A percentile compares a stretch with the other conserved stretches of the same genome.
These are phyloP conservation scores for Plasmodium gallinaceum DNA, from an alignment of 169 alveolate species.

Conservation along the genomic window DNA sequence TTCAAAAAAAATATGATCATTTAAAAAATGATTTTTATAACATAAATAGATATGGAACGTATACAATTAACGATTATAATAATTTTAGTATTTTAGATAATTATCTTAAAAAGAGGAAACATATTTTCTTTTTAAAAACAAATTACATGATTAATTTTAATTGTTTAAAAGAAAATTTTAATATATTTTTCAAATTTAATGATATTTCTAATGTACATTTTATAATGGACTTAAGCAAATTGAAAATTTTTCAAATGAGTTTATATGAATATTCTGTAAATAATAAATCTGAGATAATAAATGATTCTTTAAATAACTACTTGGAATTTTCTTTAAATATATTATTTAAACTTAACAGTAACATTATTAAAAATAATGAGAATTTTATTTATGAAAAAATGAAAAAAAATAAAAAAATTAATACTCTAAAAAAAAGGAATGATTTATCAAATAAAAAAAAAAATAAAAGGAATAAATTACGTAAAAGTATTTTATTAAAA, in stretches of 20 bases:
- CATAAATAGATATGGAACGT: constrained; percentile 49
- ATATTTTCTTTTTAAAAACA: constrained; percentile 22
- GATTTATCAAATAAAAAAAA: neutral
- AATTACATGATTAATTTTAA: constrained; percentile 47
- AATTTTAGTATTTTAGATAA: constrained; percentile 4
- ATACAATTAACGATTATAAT: constrained; percentile 6
- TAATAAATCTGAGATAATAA: constrained; percentile 7
- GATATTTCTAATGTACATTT: constrained; percentile 64
- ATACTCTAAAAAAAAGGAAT: neutral
- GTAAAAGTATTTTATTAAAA: constrained; percentile 38
- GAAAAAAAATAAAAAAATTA: constrained; percentile 8
- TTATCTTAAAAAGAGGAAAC: constrained; percentile 27
- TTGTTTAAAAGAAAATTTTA: constrained; percentile 24
- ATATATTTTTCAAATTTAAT: constrained; percentile 61
- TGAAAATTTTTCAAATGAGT: constrained; percentile 23
- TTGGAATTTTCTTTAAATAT: constrained; percentile 1
- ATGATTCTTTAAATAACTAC: constrained; percentile 22
- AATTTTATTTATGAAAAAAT: neutral
- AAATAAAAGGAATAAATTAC: neutral
- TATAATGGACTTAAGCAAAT: constrained; percentile 4
- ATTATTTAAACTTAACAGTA: constrained; percentile 30
- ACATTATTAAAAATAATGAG: neutral
- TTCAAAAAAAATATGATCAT: constrained; percentile 25
- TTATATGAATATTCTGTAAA: constrained; percentile 15
- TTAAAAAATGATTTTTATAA: constrained; percentile 25